phyloP scores from a whole-genome alignment of 805 yeast species.

The Saccharomyces paradoxus region DNA sequence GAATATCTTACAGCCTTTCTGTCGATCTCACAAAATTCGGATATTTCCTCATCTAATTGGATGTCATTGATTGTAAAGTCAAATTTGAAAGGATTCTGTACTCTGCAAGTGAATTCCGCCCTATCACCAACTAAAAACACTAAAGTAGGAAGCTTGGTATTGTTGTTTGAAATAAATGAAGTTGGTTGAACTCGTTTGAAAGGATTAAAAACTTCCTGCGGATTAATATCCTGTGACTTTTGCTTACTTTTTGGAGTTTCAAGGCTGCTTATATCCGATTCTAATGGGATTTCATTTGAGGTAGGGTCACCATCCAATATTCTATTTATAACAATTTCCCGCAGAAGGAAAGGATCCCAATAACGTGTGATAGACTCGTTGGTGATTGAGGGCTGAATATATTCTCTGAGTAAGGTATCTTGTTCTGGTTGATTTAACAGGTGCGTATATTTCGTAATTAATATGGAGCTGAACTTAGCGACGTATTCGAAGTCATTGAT shows the following conservation, averaged over 20 bases:
- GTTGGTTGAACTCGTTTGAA: slow-evolving; percentile 22
- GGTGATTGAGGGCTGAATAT: slow-evolving; percentile 21
- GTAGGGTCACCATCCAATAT: slow-evolving; percentile 17
- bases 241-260: slow-evolving; percentile 8
- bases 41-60: slow-evolving; percentile 29
- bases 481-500: slow-evolving; percentile 39
- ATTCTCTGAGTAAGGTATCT: slow-evolving; percentile 28
- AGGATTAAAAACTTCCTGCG: slow-evolving; percentile 52
- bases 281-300: slow-evolving; percentile 10
- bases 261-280: slow-evolving; percentile 11
- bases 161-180: background rate
- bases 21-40: slow-evolving; percentile 21
- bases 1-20: slow-evolving; percentile 9
- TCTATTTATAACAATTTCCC: slow-evolving; percentile 38
- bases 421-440: slow-evolving; percentile 56
- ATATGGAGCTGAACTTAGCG: slow-evolving; percentile 41
- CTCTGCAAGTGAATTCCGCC: slow-evolving; percentile 44
- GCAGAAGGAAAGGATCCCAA: slow-evolving; percentile 67
- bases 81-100: slow-evolving; percentile 78
- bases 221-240: slow-evolving; percentile 18
- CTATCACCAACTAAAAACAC: slow-evolving; percentile 50
- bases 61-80: slow-evolving; percentile 53
- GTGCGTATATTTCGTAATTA: slow-evolving; percentile 49
- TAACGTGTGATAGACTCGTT: slow-evolving; percentile 34
- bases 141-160: background rate